A percentile compares a stretch with the other conserved stretches of the same genome.
Evolutionary conservation across 805 yeast genomes (phyloP).

Genomic region (Allodekkera sacchari): DNA sequence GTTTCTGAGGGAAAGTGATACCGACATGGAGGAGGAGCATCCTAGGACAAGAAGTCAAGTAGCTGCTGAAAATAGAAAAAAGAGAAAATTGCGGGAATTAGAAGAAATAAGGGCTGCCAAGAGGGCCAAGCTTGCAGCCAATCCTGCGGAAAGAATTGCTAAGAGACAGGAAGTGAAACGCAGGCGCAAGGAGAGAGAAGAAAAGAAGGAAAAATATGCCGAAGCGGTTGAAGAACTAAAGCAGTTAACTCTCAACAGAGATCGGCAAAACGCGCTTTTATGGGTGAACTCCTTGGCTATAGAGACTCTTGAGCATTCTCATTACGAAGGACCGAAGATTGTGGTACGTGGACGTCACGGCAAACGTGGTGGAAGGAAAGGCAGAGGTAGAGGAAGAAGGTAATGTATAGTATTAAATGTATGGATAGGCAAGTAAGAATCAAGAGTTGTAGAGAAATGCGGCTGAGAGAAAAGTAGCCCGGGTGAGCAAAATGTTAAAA

Average conservation of each 20-base stretch:
- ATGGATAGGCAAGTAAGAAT: too few species aligned
- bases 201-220: constrained; percentile 19
- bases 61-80: constrained; percentile 8
- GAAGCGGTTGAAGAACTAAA: constrained; percentile 22
- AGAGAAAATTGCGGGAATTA: constrained; percentile 5
- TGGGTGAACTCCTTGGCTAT: constrained; percentile 58
- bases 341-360: constrained; percentile 6
- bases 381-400: background rate
- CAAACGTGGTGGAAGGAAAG: background rate
- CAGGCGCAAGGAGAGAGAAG: constrained; percentile 24
- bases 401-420: too few species aligned
- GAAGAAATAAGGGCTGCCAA: constrained; percentile 22
- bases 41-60: constrained; percentile 12
- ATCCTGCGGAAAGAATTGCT: constrained; percentile 29
- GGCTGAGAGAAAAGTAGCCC: too few species aligned
- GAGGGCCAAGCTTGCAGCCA: constrained; percentile 22
- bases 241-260: constrained; percentile 30
- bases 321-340: constrained; percentile 42
- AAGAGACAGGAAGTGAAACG: constrained; percentile 27
- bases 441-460: too few species aligned
- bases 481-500: too few species aligned
- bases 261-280: constrained; percentile 38
- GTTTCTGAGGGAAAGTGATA: constrained; percentile 10
- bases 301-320: constrained; percentile 40
- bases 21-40: constrained; percentile 11